Conservation (phyloP, 2,329 filamentous ascomycete genomes). For the Diaporthe humulicola region DNA sequence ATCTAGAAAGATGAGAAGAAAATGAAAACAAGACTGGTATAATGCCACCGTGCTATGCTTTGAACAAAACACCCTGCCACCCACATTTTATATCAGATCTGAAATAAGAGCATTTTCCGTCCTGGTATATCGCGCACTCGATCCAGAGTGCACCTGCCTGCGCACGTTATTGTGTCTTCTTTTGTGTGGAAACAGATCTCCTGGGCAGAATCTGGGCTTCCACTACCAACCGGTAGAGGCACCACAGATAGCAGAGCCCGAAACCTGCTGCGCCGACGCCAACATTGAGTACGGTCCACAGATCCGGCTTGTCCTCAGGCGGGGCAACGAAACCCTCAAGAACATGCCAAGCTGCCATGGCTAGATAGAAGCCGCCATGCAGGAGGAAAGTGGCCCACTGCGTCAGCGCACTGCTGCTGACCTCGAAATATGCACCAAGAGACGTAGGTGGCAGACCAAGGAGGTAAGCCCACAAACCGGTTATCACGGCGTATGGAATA, state of each 20-base stretch:
- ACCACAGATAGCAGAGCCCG: slow-evolving; percentile 91
- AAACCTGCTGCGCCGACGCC: slow-evolving; percentile 89
- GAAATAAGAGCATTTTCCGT: background rate
- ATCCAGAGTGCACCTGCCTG: background rate
- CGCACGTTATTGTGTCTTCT: slow-evolving; percentile 52
- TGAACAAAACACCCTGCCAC: slow-evolving; percentile 3
- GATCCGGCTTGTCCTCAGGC: slow-evolving; percentile 84
- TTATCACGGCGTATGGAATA: slow-evolving; percentile 87
- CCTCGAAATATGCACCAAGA: slow-evolving; percentile 75
- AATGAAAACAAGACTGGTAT: slow-evolving; percentile 20
- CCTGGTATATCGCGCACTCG: background rate
- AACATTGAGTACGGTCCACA: slow-evolving; percentile 95
- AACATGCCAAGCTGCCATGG: slow-evolving; percentile 86
- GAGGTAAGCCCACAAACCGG: slow-evolving; percentile 90
- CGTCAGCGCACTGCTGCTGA: slow-evolving; percentile 58
- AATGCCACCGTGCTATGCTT: slow-evolving; percentile 36
- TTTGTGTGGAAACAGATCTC: slow-evolving; percentile 45
- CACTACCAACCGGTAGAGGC: slow-evolving; percentile 75
- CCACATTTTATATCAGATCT: slow-evolving; percentile 15
- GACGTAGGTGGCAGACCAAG: slow-evolving; percentile 87
- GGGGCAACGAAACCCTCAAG: slow-evolving; percentile 77
- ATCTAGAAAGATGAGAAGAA: slow-evolving; percentile 15
- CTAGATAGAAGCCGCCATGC: slow-evolving; percentile 81
- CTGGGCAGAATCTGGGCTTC: slow-evolving; percentile 68
- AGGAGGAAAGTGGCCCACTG: slow-evolving; percentile 75